These are phyloP conservation scores for Fraxinus greggii DNA, from an alignment of 305 asterid genomes.

Conservation along the genomic window DNA sequence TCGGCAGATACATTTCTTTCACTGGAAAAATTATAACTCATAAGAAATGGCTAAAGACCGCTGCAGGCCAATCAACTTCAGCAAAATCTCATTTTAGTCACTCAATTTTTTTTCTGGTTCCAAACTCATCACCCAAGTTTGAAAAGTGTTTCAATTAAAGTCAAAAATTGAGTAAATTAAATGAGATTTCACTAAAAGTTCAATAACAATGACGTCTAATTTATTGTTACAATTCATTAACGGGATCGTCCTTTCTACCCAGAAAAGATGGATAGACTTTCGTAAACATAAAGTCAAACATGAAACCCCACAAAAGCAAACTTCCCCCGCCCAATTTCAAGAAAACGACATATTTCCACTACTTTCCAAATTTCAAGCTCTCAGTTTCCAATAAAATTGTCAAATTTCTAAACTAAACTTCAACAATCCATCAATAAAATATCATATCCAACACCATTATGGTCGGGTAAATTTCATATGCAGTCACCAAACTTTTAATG, in stretches of 20 bases:
- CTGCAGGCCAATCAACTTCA: not conserved
- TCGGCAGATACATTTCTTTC: too few relatives aligned
- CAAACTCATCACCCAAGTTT: not conserved
- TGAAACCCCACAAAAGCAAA: not conserved
- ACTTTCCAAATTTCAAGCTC: not conserved
- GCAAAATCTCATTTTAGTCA: not conserved
- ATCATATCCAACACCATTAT: not conserved
- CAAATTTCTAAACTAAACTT: not conserved
- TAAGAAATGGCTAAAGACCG: too few relatives aligned
- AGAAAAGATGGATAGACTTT: not conserved
- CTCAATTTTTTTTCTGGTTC: not conserved
- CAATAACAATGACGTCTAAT: not conserved
- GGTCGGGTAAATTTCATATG: not conserved
- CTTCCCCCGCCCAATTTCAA: not conserved
- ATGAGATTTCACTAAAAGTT: not conserved
- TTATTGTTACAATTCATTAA: too few relatives aligned
- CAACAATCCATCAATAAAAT: not conserved
- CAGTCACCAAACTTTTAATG: not conserved
- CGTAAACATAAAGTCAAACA: not conserved
- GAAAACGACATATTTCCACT: not conserved
- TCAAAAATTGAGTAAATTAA: not conserved
- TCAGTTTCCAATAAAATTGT: not conserved
- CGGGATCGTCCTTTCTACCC: not conserved
- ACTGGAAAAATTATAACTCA: too few relatives aligned
- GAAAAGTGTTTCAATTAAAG: not conserved